A percentile compares a stretch with the other conserved stretches of the same genome.
These are phyloP conservation scores for Beauveria medogensis DNA, from an alignment of 2,329 filamentous ascomycete species.

Conservation along the genomic window DNA sequence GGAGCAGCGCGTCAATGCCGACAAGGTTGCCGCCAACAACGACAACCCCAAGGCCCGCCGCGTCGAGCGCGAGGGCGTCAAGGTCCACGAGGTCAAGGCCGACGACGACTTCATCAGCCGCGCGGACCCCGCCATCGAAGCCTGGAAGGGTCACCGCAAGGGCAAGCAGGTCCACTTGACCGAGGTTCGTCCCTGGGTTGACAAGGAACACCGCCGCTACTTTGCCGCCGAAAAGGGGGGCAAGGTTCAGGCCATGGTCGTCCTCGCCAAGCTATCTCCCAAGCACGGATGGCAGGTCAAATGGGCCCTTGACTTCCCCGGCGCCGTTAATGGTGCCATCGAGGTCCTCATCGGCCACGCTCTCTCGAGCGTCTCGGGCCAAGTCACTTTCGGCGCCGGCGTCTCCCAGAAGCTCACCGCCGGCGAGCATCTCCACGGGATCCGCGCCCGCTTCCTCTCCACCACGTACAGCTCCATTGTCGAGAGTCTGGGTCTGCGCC, in stretches of 20 bases:
- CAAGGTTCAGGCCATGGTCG: constrained; percentile 67
- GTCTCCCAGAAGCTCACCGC: constrained; percentile 66
- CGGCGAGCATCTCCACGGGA: constrained; percentile 72
- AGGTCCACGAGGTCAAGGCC: constrained; percentile 64
- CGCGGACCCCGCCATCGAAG: constrained; percentile 63
- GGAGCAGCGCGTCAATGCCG: constrained; percentile 78
- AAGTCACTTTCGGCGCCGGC: constrained; percentile 81
- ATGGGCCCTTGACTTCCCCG: constrained; percentile 90
- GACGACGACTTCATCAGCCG: constrained; percentile 62
- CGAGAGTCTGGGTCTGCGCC: constrained; percentile 71
- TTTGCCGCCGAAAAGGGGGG: constrained; percentile 72
- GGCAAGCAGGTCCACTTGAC: constrained; percentile 84
- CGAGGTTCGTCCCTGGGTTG: constrained; percentile 82
- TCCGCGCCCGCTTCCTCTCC: constrained; percentile 72
- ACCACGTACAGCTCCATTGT: constrained; percentile 77
- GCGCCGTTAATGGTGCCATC: constrained; percentile 76
- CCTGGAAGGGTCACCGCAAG: constrained; percentile 75
- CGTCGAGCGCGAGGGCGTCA: constrained; percentile 76
- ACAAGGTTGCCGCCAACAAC: constrained; percentile 52
- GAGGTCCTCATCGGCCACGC: constrained; percentile 72
- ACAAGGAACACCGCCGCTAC: constrained; percentile 75
- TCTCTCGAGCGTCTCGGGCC: constrained; percentile 42
- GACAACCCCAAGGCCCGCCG: constrained; percentile 70
- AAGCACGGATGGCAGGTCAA: constrained; percentile 88
- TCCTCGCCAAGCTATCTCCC: constrained; percentile 73